These are phyloP conservation scores for Dendrothele bispora DNA, from an alignment of 768 basidiomycete genomes.

Conservation along the genomic window DNA sequence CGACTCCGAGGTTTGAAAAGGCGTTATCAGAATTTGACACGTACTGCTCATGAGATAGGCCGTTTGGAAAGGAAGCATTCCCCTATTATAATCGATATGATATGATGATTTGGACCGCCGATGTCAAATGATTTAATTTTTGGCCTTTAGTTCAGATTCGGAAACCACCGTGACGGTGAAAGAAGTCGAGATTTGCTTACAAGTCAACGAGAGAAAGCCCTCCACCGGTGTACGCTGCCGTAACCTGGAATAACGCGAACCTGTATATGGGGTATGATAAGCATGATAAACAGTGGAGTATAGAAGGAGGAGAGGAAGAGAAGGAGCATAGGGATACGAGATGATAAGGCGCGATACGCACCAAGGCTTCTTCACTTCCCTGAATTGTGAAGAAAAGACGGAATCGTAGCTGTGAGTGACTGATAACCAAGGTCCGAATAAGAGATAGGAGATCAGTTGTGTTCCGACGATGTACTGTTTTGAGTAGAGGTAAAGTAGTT, in stretches of 20 bases:
- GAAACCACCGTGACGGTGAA: no score
- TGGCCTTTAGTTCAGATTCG: no score
- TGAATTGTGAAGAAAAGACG: constrained; percentile 47
- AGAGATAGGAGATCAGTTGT: constrained; percentile 55
- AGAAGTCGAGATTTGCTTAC: constrained; percentile 27
- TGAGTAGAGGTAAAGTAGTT: no score
- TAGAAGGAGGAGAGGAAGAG: constrained; percentile 40
- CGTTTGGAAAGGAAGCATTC: constrained; percentile 69
- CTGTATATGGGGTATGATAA: no score
- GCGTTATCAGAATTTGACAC: constrained; percentile 15
- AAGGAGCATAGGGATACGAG: neutral
- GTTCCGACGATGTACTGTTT: constrained; percentile 64
- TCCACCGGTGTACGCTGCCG: constrained; percentile 61
- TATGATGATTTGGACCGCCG: no score
- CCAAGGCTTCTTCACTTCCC: constrained; percentile 59
- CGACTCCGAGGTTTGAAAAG: no score
- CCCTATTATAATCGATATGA: no score
- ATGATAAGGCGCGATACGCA: constrained; percentile 19
- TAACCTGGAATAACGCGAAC: no score
- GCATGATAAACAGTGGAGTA: constrained; percentile 33
- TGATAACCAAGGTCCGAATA: constrained; percentile 63
- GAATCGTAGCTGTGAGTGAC: constrained; percentile 43
- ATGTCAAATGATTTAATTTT: no score
- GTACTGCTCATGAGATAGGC: constrained; percentile 66
- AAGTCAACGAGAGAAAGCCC: constrained; percentile 66